These are phyloP conservation scores for Mrakia gelida DNA, from an alignment of 768 basidiomycete species.

Conservation along the genomic window DNA sequence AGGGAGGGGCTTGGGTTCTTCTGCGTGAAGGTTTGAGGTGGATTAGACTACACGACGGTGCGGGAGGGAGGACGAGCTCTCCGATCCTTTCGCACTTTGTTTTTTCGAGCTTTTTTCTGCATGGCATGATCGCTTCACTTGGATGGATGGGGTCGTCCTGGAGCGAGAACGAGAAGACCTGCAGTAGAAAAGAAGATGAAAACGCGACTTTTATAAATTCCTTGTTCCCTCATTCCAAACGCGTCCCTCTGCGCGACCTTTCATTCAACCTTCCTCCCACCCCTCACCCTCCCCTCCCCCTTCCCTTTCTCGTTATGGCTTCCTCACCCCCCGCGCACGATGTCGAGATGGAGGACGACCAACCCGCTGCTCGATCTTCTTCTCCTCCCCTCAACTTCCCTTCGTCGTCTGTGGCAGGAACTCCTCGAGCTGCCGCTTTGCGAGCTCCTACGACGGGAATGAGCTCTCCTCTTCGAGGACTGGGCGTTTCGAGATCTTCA, in stretches of 20 bases:
- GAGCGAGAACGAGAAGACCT: too few species aligned
- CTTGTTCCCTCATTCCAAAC: not conserved
- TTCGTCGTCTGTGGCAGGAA: conserved; percentile 13
- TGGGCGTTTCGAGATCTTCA: conserved; percentile 12
- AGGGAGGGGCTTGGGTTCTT: conserved; percentile 81
- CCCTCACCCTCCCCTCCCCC: not conserved
- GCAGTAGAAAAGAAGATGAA: too few species aligned
- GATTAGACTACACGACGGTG: not conserved
- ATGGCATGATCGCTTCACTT: too few species aligned
- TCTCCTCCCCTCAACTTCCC: conserved; percentile 23
- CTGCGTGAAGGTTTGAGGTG: conserved; percentile 44
- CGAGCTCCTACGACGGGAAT: conserved; percentile 18
- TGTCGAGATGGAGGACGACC: not conserved
- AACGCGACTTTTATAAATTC: too few species aligned
- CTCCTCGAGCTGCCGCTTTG: conserved; percentile 5
- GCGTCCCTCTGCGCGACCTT: not conserved
- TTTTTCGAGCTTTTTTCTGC: too few species aligned
- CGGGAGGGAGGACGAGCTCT: not conserved
- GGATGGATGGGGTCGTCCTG: too few species aligned
- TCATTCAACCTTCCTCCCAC: not conserved
- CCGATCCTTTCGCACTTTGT: not conserved
- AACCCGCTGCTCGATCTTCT: not conserved
- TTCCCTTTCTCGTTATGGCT: conserved; percentile 3
- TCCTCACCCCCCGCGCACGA: conserved; percentile 20
- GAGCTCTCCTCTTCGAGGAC: conserved; percentile 29